Conservation (phyloP, 148 eudicot genomes). For the Vaccinium myrtillus region DNA sequence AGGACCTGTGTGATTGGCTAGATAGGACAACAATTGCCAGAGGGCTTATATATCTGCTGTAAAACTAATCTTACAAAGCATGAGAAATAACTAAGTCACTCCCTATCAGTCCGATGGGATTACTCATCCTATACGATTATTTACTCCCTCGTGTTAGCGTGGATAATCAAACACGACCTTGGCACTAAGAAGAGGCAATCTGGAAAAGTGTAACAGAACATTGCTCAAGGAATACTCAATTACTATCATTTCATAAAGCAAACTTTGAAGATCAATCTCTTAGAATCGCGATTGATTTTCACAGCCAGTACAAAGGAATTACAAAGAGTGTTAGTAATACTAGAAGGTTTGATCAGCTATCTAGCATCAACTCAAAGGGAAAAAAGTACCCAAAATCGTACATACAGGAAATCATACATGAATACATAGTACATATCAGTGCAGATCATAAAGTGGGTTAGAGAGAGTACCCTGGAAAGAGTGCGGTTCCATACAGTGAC, state of each 20-base stretch:
- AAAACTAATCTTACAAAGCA: not conserved
- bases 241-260: not conserved
- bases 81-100: not conserved
- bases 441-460: not conserved
- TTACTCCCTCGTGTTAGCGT: not conserved
- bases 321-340: no score
- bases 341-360: not conserved
- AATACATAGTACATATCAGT: not conserved
- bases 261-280: not conserved
- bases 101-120: not conserved
- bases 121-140: not conserved
- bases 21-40: not conserved
- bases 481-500: conserved; percentile 98
- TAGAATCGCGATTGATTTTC: not conserved
- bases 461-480: conserved; percentile 64
- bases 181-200: not conserved
- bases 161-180: not conserved
- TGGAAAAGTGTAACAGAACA: not conserved
- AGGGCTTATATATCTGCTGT: not conserved
- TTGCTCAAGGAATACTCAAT: not conserved
- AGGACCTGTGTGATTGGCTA: not conserved
- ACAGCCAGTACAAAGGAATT: no score
- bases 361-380: not conserved
- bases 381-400: not conserved
- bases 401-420: not conserved